Evolutionary conservation across 2,329 filamentous ascomycete genomes (phyloP).

Genomic region (Elsinoe batatas): DNA sequence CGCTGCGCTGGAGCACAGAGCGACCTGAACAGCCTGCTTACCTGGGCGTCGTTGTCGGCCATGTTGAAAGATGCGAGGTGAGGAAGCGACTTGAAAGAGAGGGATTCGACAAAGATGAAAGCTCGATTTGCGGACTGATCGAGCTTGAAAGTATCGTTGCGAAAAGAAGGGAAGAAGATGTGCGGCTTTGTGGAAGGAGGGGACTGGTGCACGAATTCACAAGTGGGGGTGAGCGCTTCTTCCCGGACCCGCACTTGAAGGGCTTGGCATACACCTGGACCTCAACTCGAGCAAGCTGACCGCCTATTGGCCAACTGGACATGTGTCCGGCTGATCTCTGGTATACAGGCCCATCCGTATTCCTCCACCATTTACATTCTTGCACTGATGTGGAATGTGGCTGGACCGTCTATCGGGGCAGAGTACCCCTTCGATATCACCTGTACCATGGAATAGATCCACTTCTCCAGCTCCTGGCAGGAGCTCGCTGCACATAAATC

Average conservation of each 20-base stretch:
- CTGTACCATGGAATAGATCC: conserved; percentile 54
- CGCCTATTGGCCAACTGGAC: conserved; percentile 7
- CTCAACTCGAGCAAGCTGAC: background rate
- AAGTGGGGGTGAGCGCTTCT: conserved; percentile 5
- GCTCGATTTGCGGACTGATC: conserved; percentile 3
- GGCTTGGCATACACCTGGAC: conserved; percentile 4
- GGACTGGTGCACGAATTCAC: conserved; percentile 2
- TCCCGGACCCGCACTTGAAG: background rate
- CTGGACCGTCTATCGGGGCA: conserved; percentile 74
- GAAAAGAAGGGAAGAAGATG: conserved; percentile 7
- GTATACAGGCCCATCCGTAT: background rate
- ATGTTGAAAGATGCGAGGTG: conserved; percentile 16
- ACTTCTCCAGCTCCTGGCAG: conserved; percentile 63
- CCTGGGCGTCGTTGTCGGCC: conserved; percentile 25
- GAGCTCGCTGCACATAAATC: conserved; percentile 57
- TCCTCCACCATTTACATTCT: background rate
- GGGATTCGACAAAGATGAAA: conserved; percentile 13
- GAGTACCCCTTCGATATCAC: conserved; percentile 54
- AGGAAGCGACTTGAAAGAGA: background rate
- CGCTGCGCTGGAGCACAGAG: conserved; percentile 5
- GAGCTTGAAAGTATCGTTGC: conserved; percentile 17
- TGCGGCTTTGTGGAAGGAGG: conserved; percentile 11
- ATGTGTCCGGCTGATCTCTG: conserved; percentile 4
- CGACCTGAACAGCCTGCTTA: conserved; percentile 14
- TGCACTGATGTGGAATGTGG: conserved; percentile 56